phyloP scores from a whole-genome alignment of 2,329 filamentous ascomycete genomes.

The Akanthomyces dipterigenus region DNA sequence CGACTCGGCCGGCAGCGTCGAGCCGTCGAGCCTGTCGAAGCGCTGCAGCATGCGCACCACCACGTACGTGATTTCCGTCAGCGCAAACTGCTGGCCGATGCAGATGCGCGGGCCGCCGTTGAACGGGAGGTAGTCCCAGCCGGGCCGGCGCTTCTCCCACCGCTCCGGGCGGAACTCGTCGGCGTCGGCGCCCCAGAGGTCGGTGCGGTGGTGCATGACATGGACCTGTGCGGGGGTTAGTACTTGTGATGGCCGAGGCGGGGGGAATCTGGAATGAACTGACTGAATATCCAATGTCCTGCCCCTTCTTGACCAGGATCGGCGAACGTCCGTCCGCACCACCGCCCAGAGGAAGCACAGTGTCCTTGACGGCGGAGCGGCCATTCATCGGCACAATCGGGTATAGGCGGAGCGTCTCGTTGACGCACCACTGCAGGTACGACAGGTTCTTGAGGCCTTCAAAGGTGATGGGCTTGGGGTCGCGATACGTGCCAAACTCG shows the following conservation, averaged over 20 bases:
- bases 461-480: conserved; percentile 21
- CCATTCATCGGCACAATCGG: conserved; percentile 20
- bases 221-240: conserved; percentile 8
- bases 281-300: conserved; percentile 31
- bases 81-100: conserved; percentile 22
- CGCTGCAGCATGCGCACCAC: conserved; percentile 15
- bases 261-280: background rate
- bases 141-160: conserved; percentile 23
- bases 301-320: conserved; percentile 42
- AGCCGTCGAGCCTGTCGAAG: conserved; percentile 5
- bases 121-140: conserved; percentile 23
- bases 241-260: background rate
- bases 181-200: conserved; percentile 33
- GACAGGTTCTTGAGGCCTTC: conserved; percentile 18
- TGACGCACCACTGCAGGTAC: conserved; percentile 21
- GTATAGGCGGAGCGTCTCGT: conserved; percentile 19
- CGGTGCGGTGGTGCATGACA: conserved; percentile 31
- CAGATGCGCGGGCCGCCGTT: conserved; percentile 23
- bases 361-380: conserved; percentile 29
- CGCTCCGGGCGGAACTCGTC: conserved; percentile 35
- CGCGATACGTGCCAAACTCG: conserved; percentile 42
- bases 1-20: background rate
- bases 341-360: conserved; percentile 44
- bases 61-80: conserved; percentile 21
- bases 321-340: conserved; percentile 40